Percentiles rank a stretch among this genome's conserved stretches.
phyloP scores from a whole-genome alignment of 2,329 filamentous ascomycete genomes.

The Pestalotiopsis sp. region DNA sequence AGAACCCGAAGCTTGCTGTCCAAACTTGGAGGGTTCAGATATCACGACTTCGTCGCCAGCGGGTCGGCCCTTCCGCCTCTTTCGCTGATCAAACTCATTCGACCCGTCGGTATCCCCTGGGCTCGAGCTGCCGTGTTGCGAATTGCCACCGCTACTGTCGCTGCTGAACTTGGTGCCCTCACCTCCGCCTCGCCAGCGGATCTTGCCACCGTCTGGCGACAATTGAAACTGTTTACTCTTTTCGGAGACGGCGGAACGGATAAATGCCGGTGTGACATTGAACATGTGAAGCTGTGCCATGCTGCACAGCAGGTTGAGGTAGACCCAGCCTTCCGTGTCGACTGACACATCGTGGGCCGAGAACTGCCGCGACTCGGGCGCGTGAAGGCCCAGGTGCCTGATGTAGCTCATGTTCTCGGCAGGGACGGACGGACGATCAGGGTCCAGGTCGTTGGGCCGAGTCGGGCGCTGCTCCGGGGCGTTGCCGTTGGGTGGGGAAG shows the following conservation, averaged over 20 bases:
- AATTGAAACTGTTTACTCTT: conserved; percentile 77
- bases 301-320: conserved; percentile 78
- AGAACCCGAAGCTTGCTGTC: conserved; percentile 36
- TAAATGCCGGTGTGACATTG: conserved; percentile 78
- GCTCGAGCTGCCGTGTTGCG: conserved; percentile 48
- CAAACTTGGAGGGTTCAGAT: conserved; percentile 43
- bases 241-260: conserved; percentile 70
- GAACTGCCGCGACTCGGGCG: conserved; percentile 55
- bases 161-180: conserved; percentile 68
- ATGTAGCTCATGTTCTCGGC: conserved; percentile 81
- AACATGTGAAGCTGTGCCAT: conserved; percentile 85
- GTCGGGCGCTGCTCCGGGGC: conserved; percentile 74
- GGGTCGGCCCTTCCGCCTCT: conserved; percentile 46
- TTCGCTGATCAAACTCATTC: conserved; percentile 44
- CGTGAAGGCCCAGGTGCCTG: conserved; percentile 69
- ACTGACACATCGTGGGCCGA: conserved; percentile 55
- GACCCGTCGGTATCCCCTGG: conserved; percentile 47
- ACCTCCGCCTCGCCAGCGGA: conserved; percentile 75
- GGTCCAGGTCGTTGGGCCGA: conserved; percentile 75
- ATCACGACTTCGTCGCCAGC: conserved; percentile 37
- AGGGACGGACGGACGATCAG: conserved; percentile 74
- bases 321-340: conserved; percentile 77
- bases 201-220: conserved; percentile 75
- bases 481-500: conserved; percentile 30
- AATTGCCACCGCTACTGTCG: conserved; percentile 58